Base-by-base conservation (phyloP, 768 basidiomycete species). In the Collybia sp. region DNA sequence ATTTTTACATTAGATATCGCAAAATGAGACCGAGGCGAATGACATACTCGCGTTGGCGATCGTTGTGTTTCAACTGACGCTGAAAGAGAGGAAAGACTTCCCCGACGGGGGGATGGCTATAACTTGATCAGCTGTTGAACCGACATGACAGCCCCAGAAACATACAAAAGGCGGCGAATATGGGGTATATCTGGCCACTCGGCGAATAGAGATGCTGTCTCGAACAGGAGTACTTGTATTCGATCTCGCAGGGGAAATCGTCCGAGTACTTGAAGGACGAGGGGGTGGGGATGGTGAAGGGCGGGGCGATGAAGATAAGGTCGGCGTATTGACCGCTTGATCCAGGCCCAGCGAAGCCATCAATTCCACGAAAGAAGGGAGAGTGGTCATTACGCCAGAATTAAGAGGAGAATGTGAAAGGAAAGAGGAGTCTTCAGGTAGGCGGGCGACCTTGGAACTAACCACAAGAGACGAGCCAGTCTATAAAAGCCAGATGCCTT, bases 311-410 rank as follows among this genome's bases (percentile, higher is more conserved):
- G 75, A 68, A 18, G 72, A 69, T 52, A 50, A 53, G 56, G 54
- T 66, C 40, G 67, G 55, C 18, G 60, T 53, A 42, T 48, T 53
- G 49, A 57, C 51, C 42, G 60, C 51, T 40, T 67, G 63, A 44
- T 86, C 80, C 63, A 91, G 73, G 52, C 86, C 89, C 54, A 92
- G 72, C 49, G 89, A 79, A 51, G 80, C 79, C 87, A 92, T 88
- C 61, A 92, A 85, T 69, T 90, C 83, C 48, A 88, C 82, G 63
- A 92, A 92, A 46, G 89, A 90, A 58, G 89, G 89, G 56, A 91
- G 82, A 58, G 85, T 65, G 60, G 83, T 70, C 83, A 84, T 88
- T 57, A 57, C 43, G 49, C 52, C 54, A 59, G 50, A 57, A 59
- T 45, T 58, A 59, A 54, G 55, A 52, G 55, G 58, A 53, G 57